A percentile compares a stretch with the other conserved stretches of the same genome.
Evolutionary conservation across 2,329 filamentous ascomycete genomes (phyloP).

Genomic region (Hymenoscyphus repandus): DNA sequence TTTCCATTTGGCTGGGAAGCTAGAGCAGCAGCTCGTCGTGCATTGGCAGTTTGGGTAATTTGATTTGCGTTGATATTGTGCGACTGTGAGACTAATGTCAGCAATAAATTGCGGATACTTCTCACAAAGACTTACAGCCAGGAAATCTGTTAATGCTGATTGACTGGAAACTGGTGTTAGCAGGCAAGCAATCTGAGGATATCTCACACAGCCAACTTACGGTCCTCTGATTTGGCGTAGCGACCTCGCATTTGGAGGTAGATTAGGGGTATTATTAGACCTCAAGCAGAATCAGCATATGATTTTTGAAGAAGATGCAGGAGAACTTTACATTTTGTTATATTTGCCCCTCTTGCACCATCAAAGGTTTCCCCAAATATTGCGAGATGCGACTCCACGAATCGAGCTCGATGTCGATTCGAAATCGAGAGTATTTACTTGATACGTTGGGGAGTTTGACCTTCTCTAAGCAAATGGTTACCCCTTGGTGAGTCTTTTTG

Average conservation of each 20-base stretch:
- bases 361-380: neutral
- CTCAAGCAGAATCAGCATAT: neutral
- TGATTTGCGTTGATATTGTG: slow-evolving; percentile 65
- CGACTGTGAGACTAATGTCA: slow-evolving; percentile 50
- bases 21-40: slow-evolving; percentile 39
- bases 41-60: slow-evolving; percentile 46
- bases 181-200: neutral
- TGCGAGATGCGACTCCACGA: neutral
- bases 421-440: too few species aligned
- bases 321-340: neutral
- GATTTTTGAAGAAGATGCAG: neutral
- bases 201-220: slow-evolving; percentile 15
- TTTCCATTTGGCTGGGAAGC: slow-evolving; percentile 27
- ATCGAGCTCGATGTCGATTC: too few species aligned
- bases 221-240: slow-evolving; percentile 27
- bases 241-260: slow-evolving; percentile 3
- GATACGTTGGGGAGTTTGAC: too few species aligned
- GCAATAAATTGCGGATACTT: slow-evolving; percentile 11
- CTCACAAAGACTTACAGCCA: slow-evolving; percentile 45
- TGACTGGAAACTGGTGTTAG: slow-evolving; percentile 36
- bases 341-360: neutral
- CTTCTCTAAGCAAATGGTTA: too few species aligned
- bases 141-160: slow-evolving; percentile 63
- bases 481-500: too few species aligned
- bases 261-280: neutral